These are phyloP conservation scores for Aethionema arabicum DNA, from an alignment of 345 rosid genomes.

Conservation along the genomic window DNA sequence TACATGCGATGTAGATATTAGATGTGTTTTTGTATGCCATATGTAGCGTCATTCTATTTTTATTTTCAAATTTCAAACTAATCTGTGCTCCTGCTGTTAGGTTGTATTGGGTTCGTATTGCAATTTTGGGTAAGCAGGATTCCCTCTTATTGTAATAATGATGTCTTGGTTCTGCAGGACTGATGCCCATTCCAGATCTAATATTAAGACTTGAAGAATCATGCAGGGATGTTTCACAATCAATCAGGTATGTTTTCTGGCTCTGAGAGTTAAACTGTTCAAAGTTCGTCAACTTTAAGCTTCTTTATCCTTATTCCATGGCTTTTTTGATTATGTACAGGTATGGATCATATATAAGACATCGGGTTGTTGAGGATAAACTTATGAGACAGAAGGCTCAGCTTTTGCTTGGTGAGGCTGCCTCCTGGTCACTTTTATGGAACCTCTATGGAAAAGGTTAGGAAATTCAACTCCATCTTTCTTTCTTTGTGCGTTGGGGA, in stretches of 20 bases:
- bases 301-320: constrained; percentile 19
- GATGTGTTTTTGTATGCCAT: constrained; percentile 17
- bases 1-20: constrained; percentile 1
- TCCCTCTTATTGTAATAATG: constrained; percentile 1
- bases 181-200: constrained; percentile 82
- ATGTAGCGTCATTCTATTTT: constrained; percentile 12
- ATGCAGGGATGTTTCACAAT: constrained; percentile 80
- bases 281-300: neutral
- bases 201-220: constrained; percentile 75
- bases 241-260: constrained; percentile 60
- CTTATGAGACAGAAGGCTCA: constrained; percentile 95
- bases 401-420: constrained; percentile 92
- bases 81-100: constrained; percentile 4
- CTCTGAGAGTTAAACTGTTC: constrained; percentile 5
- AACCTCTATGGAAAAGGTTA: constrained; percentile 92
- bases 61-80: constrained; percentile 6
- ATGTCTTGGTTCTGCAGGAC: constrained; percentile 50
- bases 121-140: constrained; percentile 13
- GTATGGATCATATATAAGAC: constrained; percentile 64
- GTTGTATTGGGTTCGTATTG: constrained; percentile 5
- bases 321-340: constrained; percentile 38
- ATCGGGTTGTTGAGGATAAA: constrained; percentile 87
- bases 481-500: constrained; percentile 12
- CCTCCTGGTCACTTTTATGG: constrained; percentile 98
- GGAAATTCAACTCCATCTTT: constrained; percentile 31